A percentile compares a stretch with the other conserved stretches of the same genome.
These are phyloP conservation scores for Seiridium cupressi DNA, from an alignment of 2,329 filamentous ascomycete genomes.

Conservation along the genomic window DNA sequence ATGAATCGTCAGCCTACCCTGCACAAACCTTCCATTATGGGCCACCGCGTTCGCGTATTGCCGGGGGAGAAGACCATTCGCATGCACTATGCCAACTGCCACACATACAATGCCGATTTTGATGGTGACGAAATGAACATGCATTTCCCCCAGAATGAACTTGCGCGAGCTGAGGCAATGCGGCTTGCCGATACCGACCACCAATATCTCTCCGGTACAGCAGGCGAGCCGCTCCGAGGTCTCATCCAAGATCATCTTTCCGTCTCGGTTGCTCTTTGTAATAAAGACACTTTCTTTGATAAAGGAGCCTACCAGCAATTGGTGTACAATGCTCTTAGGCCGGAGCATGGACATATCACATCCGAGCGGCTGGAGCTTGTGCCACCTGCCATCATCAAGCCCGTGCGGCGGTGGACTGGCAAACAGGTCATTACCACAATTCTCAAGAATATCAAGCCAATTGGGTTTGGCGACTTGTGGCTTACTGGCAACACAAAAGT, in stretches of 20 bases:
- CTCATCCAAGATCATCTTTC: slow-evolving; percentile 98
- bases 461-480: slow-evolving; percentile 72
- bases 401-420: slow-evolving; percentile 82
- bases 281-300: slow-evolving; percentile 86
- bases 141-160: slow-evolving; percentile 97
- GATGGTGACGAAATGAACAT: slow-evolving; percentile 99
- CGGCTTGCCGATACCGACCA: slow-evolving; percentile 95
- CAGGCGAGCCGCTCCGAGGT: slow-evolving; percentile 90
- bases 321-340: slow-evolving; percentile 85
- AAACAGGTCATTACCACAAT: slow-evolving; percentile 95
- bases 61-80: slow-evolving; percentile 95
- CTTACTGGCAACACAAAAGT: slow-evolving; percentile 79
- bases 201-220: slow-evolving; percentile 92
- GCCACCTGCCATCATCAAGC: slow-evolving; percentile 78
- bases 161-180: slow-evolving; percentile 88
- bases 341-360: slow-evolving; percentile 85
- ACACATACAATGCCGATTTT: slow-evolving; percentile 99
- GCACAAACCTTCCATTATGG: slow-evolving; percentile 99
- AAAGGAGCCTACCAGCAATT: slow-evolving; percentile 88
- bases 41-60: slow-evolving; percentile 86
- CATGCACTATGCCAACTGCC: slow-evolving; percentile 99
- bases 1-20: slow-evolving; percentile 99
- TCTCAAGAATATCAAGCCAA: slow-evolving; percentile 84
- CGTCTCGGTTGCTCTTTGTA: slow-evolving; percentile 87
- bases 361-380: slow-evolving; percentile 80